A percentile compares a stretch with the other conserved stretches of the same genome.
Conservation (phyloP, 2,329 filamentous ascomycete species). For the Nemania sp. region DNA sequence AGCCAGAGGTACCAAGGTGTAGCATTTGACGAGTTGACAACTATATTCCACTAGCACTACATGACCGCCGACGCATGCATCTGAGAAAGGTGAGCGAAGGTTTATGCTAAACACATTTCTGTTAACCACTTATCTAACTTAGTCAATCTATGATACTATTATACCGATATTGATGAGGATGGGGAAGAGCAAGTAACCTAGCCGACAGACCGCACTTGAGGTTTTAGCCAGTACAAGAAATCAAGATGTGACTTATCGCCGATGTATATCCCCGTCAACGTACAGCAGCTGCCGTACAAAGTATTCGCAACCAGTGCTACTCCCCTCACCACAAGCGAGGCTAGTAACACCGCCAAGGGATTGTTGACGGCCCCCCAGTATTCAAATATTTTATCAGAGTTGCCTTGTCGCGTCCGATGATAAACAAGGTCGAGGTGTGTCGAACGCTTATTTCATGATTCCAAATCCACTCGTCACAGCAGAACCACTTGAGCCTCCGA, state of each 20-base stretch:
- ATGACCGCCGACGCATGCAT: not conserved
- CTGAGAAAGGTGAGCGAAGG: not conserved
- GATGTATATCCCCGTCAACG: not conserved
- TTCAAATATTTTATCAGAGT: slow-evolving; percentile 79
- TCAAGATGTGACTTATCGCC: not conserved
- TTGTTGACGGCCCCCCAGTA: slow-evolving; percentile 45
- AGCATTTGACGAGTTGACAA: not conserved
- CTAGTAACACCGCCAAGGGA: not conserved
- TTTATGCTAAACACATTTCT: not conserved
- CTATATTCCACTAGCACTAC: not conserved
- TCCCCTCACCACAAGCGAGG: not conserved
- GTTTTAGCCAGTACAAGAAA: not conserved
- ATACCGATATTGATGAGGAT: not conserved
- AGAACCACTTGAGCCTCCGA: slow-evolving; percentile 93
- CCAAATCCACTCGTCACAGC: slow-evolving; percentile 72
- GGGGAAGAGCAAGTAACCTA: not conserved
- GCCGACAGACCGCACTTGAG: slow-evolving; percentile 24
- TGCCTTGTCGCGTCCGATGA: slow-evolving; percentile 96
- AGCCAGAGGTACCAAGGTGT: not conserved
- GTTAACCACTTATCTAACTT: not conserved
- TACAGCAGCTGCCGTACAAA: not conserved
- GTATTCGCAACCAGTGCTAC: not conserved
- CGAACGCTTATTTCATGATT: slow-evolving; percentile 98
- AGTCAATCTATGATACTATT: not conserved
- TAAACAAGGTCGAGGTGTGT: slow-evolving; percentile 98